Conservation (phyloP, 768 basidiomycete species). For the Galerina marginata region DNA sequence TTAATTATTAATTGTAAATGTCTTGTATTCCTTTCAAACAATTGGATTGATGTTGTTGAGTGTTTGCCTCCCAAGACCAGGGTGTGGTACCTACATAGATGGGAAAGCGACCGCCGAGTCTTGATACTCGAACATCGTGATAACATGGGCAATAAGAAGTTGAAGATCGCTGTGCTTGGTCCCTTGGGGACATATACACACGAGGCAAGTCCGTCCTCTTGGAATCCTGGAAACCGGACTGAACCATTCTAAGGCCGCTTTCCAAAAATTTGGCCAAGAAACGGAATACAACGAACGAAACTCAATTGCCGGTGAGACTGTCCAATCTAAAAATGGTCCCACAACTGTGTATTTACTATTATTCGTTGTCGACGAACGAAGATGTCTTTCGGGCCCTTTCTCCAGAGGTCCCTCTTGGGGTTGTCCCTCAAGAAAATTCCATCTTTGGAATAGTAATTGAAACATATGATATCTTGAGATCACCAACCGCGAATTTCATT, state of each 20-base stretch:
- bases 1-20: conserved; percentile 10
- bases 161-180: conserved; percentile 61
- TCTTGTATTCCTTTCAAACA: neutral
- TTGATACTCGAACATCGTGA: neutral
- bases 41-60: neutral
- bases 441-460: conserved; percentile 77
- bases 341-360: neutral
- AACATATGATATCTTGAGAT: conserved; percentile 70
- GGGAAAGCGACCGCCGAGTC: neutral
- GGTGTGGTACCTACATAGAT: neutral
- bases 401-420: conserved; percentile 50
- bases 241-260: conserved; percentile 40
- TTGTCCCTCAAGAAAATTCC: conserved; percentile 85
- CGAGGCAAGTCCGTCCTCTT: conserved; percentile 36
- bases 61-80: neutral
- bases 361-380: conserved; percentile 30
- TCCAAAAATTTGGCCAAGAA: conserved; percentile 38
- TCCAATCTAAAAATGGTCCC: neutral
- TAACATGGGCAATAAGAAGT: conserved; percentile 18
- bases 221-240: neutral
- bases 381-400: conserved; percentile 65
- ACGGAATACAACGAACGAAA: conserved; percentile 39
- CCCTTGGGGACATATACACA: conserved; percentile 78
- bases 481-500: conserved; percentile 53
- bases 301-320: conserved; percentile 40